Evolutionary conservation across 2,329 filamentous ascomycete genomes (phyloP).

Genomic region (Zymoseptoria pseudotritici): DNA sequence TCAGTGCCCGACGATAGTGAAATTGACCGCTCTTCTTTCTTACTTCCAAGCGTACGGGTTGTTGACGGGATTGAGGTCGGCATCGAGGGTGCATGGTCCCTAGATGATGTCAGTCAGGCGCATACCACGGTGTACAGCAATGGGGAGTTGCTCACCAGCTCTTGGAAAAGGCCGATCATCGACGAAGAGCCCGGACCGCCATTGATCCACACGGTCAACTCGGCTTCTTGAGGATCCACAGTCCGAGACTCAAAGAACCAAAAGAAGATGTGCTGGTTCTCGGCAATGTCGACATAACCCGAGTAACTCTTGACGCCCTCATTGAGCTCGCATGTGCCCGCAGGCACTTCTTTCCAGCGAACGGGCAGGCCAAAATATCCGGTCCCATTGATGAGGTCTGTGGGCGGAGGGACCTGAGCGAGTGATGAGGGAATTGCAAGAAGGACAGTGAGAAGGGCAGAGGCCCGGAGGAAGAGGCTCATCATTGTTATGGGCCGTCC

Average conservation of each 20-base stretch:
- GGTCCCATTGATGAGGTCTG: constrained; percentile 36
- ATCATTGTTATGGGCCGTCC: neutral
- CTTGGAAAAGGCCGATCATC: constrained; percentile 52
- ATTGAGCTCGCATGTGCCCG: constrained; percentile 41
- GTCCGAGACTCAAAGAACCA: constrained; percentile 56
- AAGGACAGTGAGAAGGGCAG: neutral
- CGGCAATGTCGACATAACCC: constrained; percentile 29
- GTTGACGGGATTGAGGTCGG: constrained; percentile 10
- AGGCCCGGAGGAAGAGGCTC: neutral
- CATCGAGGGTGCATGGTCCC: neutral
- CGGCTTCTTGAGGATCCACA: constrained; percentile 43
- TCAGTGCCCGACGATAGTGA: neutral
- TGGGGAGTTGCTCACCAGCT: constrained; percentile 22
- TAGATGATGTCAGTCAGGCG: neutral
- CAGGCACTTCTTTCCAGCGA: constrained; percentile 50
- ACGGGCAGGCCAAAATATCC: constrained; percentile 45
- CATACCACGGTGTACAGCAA: constrained; percentile 22
- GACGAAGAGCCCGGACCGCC: constrained; percentile 54
- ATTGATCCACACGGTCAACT: constrained; percentile 55
- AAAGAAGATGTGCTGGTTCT: constrained; percentile 49
- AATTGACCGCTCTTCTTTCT: neutral
- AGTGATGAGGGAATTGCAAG: constrained; percentile 2
- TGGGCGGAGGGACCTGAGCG: constrained; percentile 40
- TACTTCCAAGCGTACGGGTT: constrained; percentile 57
- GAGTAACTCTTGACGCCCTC: constrained; percentile 45